Evolutionary conservation across 192 early-diverging fungal species (phyloP), one percentile per base, ranked within the genome.

Genomic region (Fimicolochytrium jonesii): DNA sequence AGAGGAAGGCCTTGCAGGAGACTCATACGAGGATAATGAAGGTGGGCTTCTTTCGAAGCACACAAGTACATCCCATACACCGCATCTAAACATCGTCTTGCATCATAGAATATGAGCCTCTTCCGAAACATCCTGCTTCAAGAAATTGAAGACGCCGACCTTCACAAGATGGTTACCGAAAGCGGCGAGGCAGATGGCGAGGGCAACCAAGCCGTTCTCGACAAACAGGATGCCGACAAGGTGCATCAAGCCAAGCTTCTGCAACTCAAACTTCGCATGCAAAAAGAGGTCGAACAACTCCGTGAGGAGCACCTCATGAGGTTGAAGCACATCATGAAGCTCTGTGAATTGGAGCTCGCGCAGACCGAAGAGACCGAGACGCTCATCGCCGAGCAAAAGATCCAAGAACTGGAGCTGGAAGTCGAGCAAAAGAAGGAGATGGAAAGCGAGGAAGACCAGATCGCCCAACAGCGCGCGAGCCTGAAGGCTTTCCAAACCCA

Each of bases 301-400:
- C 60, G 68, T n/a, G 68, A 70, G 43, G 61, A 64, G 55, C 68
- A 70, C 26, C 61, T 70, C 13, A 55, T 70, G 48, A 48, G 44
- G 28, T 46, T 70, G 34, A 70, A 70, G 55, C 68, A 70, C 41
- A 63, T 70, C 25, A 64, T 33, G 15, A 56, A 70, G 36, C 22
- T 58, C 17, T 58, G 53, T 34, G 61, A 63, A 20, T 23, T 63
- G 25, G 68, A 70, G 46, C 34, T 70, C 11, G 68, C 48, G 7
- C 61, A 70, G 22, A 39, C 37, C 4, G 61, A 57, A 11, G 61
- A 55, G 43, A 48, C 18, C 23, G 59, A 69, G 36, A 69, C 47
- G 2, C 22, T 63, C 29, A 25, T 63, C 28, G 59, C 67, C 10
- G 67, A 69, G 11, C 67, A 69, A 34, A 69, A 69, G 34, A 47